phyloP scores from a whole-genome alignment of 305 asterid species.

The Fraxinus greggii region DNA sequence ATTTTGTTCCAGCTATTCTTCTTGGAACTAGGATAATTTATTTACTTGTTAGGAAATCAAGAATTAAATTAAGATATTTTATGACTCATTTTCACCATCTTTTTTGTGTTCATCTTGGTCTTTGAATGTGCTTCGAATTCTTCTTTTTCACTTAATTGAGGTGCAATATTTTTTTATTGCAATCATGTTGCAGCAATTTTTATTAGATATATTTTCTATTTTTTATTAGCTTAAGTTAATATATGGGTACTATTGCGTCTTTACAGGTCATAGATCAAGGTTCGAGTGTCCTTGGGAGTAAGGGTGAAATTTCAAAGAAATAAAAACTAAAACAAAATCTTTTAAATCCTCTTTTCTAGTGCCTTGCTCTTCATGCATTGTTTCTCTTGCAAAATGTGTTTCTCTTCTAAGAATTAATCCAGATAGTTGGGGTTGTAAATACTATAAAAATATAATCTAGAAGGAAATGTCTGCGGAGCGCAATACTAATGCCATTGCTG shows the following conservation, averaged over 20 bases:
- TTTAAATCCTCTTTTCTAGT: conserved; percentile 8
- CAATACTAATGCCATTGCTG: conserved; percentile 73
- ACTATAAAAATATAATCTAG: conserved; percentile 54
- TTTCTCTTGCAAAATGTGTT: conserved; percentile 58
- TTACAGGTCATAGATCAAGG: no score
- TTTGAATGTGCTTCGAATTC: background rate
- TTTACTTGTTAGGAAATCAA: no score
- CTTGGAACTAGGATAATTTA: no score
- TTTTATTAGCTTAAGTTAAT: no score
- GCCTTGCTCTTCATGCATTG: conserved; percentile 11
- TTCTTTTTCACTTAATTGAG: background rate
- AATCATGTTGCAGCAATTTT: background rate
- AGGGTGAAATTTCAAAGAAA: no score
- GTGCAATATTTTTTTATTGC: background rate
- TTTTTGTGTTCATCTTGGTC: no score
- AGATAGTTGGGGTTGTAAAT: conserved; percentile 69
- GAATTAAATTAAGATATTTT: no score
- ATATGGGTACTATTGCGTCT: no score
- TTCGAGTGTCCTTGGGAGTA: no score
- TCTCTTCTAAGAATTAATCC: conserved; percentile 47
- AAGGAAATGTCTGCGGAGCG: conserved; percentile 53
- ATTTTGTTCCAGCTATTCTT: no score
- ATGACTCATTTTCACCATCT: no score
- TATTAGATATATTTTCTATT: background rate
- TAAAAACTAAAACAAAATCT: background rate